Conservation (phyloP, 495 filamentous ascomycete species). For the Sabuloglossum arenarium region DNA sequence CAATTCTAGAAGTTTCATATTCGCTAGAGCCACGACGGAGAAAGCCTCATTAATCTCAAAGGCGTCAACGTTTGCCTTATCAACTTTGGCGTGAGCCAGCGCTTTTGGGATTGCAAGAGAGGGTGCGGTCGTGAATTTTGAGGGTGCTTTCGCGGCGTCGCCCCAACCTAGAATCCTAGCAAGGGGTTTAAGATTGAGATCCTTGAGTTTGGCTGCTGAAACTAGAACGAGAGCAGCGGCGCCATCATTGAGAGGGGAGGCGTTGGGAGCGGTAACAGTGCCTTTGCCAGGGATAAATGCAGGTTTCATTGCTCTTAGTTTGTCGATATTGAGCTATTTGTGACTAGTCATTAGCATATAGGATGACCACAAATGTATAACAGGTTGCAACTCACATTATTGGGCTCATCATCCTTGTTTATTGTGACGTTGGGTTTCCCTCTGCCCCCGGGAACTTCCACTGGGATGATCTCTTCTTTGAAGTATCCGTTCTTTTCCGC, state of each 20-base stretch:
- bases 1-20: conserved; percentile 71
- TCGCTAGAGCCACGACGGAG: conserved; percentile 86
- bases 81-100: conserved; percentile 69
- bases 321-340: conserved; percentile 63
- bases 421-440: conserved; percentile 73
- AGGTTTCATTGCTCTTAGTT: conserved; percentile 65
- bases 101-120: conserved; percentile 94
- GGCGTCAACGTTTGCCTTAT: conserved; percentile 56
- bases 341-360: conserved; percentile 6
- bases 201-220: conserved; percentile 72
- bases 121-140: conserved; percentile 89
- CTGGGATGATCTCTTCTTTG: conserved; percentile 66
- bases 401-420: conserved; percentile 81
- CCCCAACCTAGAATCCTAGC: conserved; percentile 95
- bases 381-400: conserved; percentile 38
- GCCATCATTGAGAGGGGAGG: conserved; percentile 86
- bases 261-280: conserved; percentile 94
- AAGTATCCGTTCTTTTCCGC: conserved; percentile 64
- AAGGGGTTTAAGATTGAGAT: conserved; percentile 71
- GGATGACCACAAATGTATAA: background rate
- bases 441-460: conserved; percentile 69
- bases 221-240: conserved; percentile 78
- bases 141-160: conserved; percentile 73
- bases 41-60: conserved; percentile 99
- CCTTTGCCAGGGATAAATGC: conserved; percentile 66